phyloP scores from a whole-genome alignment of 2,329 filamentous ascomycete genomes.

The Aspergillus piperis region DNA sequence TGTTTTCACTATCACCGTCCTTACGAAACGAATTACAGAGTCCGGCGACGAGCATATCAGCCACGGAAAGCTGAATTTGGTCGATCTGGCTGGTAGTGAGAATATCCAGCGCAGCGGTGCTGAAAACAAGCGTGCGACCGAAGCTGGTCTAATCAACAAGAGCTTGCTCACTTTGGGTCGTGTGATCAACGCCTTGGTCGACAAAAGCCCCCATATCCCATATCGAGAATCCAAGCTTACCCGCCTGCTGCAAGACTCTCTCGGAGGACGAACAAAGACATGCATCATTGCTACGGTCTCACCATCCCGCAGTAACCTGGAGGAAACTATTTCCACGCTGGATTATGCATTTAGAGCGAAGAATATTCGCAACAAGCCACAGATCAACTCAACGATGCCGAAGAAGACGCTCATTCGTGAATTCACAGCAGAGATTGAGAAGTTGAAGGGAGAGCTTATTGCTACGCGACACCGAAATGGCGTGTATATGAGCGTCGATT shows the following conservation, averaged over 20 bases:
- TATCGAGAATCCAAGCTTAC: constrained; percentile 95
- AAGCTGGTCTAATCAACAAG: constrained; percentile 97
- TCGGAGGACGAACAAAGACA: constrained; percentile 93
- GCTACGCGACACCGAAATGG: constrained; percentile 91
- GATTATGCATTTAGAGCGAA: constrained; percentile 98
- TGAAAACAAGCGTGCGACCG: constrained; percentile 94
- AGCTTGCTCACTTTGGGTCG: constrained; percentile 90
- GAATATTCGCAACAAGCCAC: constrained; percentile 97
- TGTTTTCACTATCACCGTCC: constrained; percentile 92
- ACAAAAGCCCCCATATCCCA: constrained; percentile 85
- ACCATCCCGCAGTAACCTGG: constrained; percentile 89
- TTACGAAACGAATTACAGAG: constrained; percentile 78
- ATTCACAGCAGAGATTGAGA: constrained; percentile 90
- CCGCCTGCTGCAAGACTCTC: constrained; percentile 88
- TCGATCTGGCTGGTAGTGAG: constrained; percentile 94
- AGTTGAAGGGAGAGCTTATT: constrained; percentile 89
- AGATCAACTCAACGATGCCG: constrained; percentile 86
- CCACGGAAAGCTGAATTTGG: constrained; percentile 90
- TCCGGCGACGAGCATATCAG: constrained; percentile 87
- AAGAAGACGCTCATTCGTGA: constrained; percentile 91
- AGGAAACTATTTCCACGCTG: constrained; percentile 96
- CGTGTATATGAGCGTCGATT: constrained; percentile 86
- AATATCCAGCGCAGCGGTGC: constrained; percentile 97
- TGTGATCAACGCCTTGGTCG: constrained; percentile 96
- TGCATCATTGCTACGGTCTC: constrained; percentile 98